These are phyloP conservation scores for Echeveria elegans DNA, from an alignment of 164 flowering plant genomes.

Conservation along the genomic window DNA sequence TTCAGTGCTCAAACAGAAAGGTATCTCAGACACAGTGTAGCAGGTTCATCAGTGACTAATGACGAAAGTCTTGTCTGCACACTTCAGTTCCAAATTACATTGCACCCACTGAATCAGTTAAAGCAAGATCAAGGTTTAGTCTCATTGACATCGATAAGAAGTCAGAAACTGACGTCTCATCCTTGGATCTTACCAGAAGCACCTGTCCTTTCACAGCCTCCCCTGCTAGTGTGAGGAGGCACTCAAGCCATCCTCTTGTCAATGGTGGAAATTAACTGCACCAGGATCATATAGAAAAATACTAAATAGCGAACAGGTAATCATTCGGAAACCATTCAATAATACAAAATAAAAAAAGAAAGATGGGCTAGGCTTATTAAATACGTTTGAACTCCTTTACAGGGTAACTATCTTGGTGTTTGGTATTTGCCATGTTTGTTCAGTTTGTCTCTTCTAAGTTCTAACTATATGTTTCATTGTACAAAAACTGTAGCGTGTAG, in stretches of 20 bases:
- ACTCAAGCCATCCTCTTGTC: conserved; percentile 52
- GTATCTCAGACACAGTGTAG: conserved; percentile 53
- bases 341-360: background rate
- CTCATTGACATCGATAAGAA: conserved; percentile 36
- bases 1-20: conserved; percentile 47
- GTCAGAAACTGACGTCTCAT: conserved; percentile 31
- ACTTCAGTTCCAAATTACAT: conserved; percentile 58
- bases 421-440: too few relatives aligned
- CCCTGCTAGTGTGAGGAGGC: conserved; percentile 36
- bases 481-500: background rate
- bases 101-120: conserved; percentile 51
- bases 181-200: conserved; percentile 40
- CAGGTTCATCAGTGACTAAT: conserved; percentile 57
- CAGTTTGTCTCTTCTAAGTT: too few relatives aligned
- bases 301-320: background rate
- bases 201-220: conserved; percentile 52
- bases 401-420: background rate
- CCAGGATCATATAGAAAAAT: background rate
- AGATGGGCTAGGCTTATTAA: background rate
- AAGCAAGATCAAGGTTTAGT: conserved; percentile 46
- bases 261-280: background rate
- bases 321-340: too few relatives aligned
- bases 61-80: conserved; percentile 68
- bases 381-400: background rate
- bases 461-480: background rate